Evolutionary conservation across 192 early-diverging fungal genomes (phyloP).

Genomic region (Gigaspora rosea): DNA sequence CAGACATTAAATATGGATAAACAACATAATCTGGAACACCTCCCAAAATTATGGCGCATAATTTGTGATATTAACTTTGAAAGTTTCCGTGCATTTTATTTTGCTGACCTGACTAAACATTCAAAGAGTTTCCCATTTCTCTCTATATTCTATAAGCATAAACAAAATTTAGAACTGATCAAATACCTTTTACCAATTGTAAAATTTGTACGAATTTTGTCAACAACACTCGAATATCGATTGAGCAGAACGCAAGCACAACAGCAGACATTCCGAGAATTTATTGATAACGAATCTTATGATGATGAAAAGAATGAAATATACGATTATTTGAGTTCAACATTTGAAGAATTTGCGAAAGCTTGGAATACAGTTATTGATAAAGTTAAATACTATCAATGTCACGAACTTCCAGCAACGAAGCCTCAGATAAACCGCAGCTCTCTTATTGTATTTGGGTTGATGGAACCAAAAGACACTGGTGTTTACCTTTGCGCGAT

Average conservation of each 20-base stretch:
- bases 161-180: slow-evolving; percentile 2
- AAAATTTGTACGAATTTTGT: slow-evolving; percentile 23
- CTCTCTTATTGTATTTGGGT: neutral
- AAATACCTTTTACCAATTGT: slow-evolving; percentile 15
- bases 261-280: slow-evolving; percentile 21
- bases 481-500: slow-evolving; percentile 13
- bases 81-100: slow-evolving; percentile 15
- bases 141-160: slow-evolving; percentile 14
- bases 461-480: slow-evolving; percentile 9
- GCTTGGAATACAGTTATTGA: slow-evolving; percentile 28
- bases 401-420: neutral
- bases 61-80: slow-evolving; percentile 13
- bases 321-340: too few species aligned
- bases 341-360: slow-evolving; percentile 19
- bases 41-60: slow-evolving; percentile 25
- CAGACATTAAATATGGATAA: slow-evolving; percentile 8
- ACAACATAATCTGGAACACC: neutral
- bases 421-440: neutral
- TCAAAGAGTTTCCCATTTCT: slow-evolving; percentile 4
- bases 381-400: slow-evolving; percentile 5
- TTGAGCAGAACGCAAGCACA: slow-evolving; percentile 22
- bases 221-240: slow-evolving; percentile 10
- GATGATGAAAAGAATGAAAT: neutral
- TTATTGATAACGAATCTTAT: slow-evolving; percentile 5
- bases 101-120: neutral